Evolutionary conservation across 108 stramenopile genomes (phyloP), one percentile per base, ranked within the genome.

Genomic region (Skeletonema potamos): DNA sequence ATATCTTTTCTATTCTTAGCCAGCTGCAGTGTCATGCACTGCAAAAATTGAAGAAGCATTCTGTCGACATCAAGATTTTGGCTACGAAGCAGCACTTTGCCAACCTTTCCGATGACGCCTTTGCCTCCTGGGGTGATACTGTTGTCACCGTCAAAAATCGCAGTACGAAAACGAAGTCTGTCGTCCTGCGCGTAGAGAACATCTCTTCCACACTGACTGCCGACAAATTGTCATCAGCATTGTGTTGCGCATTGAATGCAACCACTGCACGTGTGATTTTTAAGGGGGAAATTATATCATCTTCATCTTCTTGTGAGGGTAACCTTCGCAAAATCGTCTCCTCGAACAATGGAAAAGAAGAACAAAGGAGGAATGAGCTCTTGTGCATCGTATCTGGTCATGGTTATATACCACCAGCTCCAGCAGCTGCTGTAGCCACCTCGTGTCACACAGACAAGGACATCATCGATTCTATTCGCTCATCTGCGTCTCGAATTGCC

Each of bases 381-480:
- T 34, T 59, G 11, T 59, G 58, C 9, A 30, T 59, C 18, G 58
- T 59, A 34, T 59, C 58, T 29, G 58, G 58, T 2, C 33, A 33
- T 59, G 69, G 29, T 13, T 59, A 27, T n/a, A 44, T 29, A 46
- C n/a, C 12, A 24, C 27, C 27, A 44, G 27, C 15, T 13, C 10
- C 55, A 29, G 54, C 54, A 1, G 34, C 55, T 13, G 27, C 43
- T 20, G 30, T 27, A 22, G 27, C 11, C 30, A 43, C 8, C 26
- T 13, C 54, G 1, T 22, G 9, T 27, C 36, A 29, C 9, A 70
- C 69, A n/a, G 69, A 70, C 41, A 26, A 17, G 34, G 58, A 24
- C 27, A 70, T 61, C 39, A 70, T 71, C 55, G 43, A 27, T 2
- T 62, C 69, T 28, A 71, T 76, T 9, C 68, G 75, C 6, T 37